A percentile compares a stretch with the other conserved stretches of the same genome.
Evolutionary conservation across 2,329 filamentous ascomycete species (phyloP).

Genomic region (Sporothrix phasma): DNA sequence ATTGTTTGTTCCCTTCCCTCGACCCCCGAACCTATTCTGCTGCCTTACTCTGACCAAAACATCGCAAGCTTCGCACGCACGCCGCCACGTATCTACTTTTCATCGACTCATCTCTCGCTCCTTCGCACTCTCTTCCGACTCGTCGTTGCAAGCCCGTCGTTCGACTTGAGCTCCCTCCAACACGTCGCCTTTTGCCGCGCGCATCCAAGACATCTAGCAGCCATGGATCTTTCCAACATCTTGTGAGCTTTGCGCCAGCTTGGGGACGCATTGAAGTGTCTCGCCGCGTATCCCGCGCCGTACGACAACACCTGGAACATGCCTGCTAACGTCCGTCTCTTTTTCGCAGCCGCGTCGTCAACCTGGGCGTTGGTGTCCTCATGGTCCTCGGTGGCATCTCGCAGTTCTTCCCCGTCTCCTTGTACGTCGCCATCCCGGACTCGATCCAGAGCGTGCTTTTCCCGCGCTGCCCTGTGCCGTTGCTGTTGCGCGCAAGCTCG

Average conservation of each 20-base stretch:
- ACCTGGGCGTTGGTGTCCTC: conserved; percentile 75
- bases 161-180: not conserved
- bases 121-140: not conserved
- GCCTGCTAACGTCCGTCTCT: conserved; percentile 4
- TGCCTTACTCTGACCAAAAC: conserved; percentile 4
- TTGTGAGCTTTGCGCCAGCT: conserved; percentile 56
- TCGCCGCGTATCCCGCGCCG: not conserved
- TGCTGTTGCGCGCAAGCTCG: not conserved
- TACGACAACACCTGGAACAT: not conserved
- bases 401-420: conserved; percentile 53
- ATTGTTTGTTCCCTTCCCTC: not conserved
- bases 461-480: not conserved
- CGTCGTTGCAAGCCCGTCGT: not conserved
- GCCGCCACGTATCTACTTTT: not conserved
- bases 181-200: not conserved
- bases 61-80: too few species aligned
- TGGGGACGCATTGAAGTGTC: not conserved
- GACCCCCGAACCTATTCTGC: not conserved
- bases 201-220: not conserved
- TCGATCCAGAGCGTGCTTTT: conserved; percentile 17
- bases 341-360: conserved; percentile 71
- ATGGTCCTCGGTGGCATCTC: conserved; percentile 78
- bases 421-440: conserved; percentile 47
- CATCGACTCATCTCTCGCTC: not conserved
- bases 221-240: conserved; percentile 69